These are phyloP conservation scores for Eremothecium gossypii DNA, from an alignment of 1,139 yeast species.

Conservation along the genomic window DNA sequence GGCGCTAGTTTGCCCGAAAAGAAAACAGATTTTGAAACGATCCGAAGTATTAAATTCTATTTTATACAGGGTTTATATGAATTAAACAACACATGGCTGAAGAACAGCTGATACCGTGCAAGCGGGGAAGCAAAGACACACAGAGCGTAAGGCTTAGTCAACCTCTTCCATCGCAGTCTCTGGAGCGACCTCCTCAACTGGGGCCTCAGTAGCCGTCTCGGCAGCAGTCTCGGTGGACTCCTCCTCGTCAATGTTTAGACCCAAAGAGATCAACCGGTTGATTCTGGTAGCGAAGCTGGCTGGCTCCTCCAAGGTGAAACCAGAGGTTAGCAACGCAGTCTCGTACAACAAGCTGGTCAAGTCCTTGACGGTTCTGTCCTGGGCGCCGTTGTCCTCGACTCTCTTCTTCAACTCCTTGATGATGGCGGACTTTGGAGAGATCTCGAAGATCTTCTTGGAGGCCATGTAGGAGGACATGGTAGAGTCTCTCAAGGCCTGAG, in stretches of 20 bases:
- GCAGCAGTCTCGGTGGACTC: slow-evolving; percentile 42
- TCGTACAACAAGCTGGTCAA: slow-evolving; percentile 92
- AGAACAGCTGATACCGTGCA: neutral
- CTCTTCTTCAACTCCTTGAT: slow-evolving; percentile 91
- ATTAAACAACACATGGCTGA: slow-evolving; percentile 2
- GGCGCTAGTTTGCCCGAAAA: too few relatives aligned
- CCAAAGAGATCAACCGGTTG: slow-evolving; percentile 95
- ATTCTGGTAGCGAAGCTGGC: slow-evolving; percentile 94
- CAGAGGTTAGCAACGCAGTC: slow-evolving; percentile 96
- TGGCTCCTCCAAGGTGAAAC: slow-evolving; percentile 98
- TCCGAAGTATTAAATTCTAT: slow-evolving; percentile 3
- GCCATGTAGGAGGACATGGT: slow-evolving; percentile 99
- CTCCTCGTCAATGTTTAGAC: slow-evolving; percentile 94
- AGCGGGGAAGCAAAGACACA: neutral
- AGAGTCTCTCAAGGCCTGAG: slow-evolving; percentile 98
- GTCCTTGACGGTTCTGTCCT: slow-evolving; percentile 97
- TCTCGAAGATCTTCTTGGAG: slow-evolving; percentile 97
- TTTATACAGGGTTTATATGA: slow-evolving; percentile 5
- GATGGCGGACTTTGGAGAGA: slow-evolving; percentile 93
- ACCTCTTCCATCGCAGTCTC: slow-evolving; percentile 99
- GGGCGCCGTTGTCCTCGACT: slow-evolving; percentile 95
- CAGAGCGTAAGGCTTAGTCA: slow-evolving; percentile 44
- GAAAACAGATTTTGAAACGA: neutral
- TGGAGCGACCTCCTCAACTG: slow-evolving; percentile 55
- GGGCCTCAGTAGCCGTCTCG: slow-evolving; percentile 41